Base-by-base conservation (phyloP, 2,329 filamentous ascomycete genomes). In the Colletotrichum nymphaeae region DNA sequence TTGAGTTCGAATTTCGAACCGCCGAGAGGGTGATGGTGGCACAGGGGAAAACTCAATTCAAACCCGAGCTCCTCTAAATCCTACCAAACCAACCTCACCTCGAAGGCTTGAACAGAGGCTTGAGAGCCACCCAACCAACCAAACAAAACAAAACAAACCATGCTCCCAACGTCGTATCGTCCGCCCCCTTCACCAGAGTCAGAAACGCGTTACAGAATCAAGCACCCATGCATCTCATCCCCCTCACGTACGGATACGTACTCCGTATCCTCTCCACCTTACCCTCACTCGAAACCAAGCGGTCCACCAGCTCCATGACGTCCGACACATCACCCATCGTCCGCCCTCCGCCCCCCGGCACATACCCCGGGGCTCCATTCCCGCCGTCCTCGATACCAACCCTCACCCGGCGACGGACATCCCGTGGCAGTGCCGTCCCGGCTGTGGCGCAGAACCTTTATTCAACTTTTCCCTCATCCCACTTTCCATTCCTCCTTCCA, bases 1-100 rank as follows among this genome's bases (percentile, higher is more conserved):
- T 8, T n/a, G 19, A 19, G 37, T 42, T 42, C 14, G 2, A 42
- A 42, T 5, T 3, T 49, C 42, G 42, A 49, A 49, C 42, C 42
- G 42, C 19, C 19, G 42, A 49, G 16, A 7, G 42, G 3, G 7
- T 3, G 19, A 2, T 8, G 42, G 7, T 4, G 42, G 42, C 60
- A 19, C 46, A 35, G 60, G n/a, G n/a, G 1, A 53, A 63, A 63
- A 63, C 60, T 63, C 60, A 63, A 63, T 63, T 63, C 60, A 35
- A 32, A 11, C 16, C 16, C 8, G 7, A n/a, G 19, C 16, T 49
- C 42, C 42, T 49, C 42, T 49, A 11, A 49, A 19, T n/a, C 42
- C 16, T 49, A 42, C 42, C 42, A n/a, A 9, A 9, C 42, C 42
- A n/a, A 49, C 42, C 16, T 49, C 42, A 49, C 42, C 16, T n/a